A percentile compares a stretch with the other conserved stretches of the same genome.
phyloP scores from a whole-genome alignment of 169 alveolate species.

The Cyclospora cayetanensis region DNA sequence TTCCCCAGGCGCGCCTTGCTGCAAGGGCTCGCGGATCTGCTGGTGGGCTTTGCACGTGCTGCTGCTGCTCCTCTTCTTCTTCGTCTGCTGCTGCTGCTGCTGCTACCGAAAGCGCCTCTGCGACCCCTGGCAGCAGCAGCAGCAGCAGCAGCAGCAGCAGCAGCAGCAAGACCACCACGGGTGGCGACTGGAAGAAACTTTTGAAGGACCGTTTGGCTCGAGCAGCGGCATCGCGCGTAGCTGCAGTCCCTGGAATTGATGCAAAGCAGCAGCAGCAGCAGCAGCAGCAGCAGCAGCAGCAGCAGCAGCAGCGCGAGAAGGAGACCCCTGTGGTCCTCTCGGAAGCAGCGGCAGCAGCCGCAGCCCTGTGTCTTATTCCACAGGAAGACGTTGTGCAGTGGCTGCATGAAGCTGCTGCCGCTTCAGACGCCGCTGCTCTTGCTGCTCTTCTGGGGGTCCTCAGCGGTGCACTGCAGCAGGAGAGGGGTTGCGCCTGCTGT shows the following conservation, averaged over 20 bases:
- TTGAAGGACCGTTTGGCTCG: slow-evolving; percentile 29
- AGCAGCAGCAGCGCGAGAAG: background rate
- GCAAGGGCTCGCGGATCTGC: slow-evolving; percentile 9
- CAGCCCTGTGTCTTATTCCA: slow-evolving; percentile 19
- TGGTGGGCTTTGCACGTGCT: slow-evolving; percentile 31
- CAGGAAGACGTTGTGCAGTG: slow-evolving; percentile 32
- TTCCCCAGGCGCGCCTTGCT: background rate
- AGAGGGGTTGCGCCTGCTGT: slow-evolving; percentile 8
- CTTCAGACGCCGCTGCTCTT: slow-evolving; percentile 45
- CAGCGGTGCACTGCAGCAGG: slow-evolving; percentile 44
- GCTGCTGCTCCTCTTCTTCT: slow-evolving; percentile 62
- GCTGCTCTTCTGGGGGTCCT: slow-evolving; percentile 55
- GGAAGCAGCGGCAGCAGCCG: slow-evolving; percentile 18
- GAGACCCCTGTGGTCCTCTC: background rate
- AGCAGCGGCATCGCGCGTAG: slow-evolving; percentile 32
- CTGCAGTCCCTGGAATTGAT: background rate
- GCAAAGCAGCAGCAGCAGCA: slow-evolving; percentile 21
- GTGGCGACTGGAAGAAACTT: slow-evolving; percentile 19
- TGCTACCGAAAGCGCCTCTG: background rate
- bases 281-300: slow-evolving; percentile 41
- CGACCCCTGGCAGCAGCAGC: background rate
- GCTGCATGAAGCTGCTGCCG: slow-evolving; percentile 46
- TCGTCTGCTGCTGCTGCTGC: too few species aligned
- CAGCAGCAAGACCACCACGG: slow-evolving; percentile 40
- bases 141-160: slow-evolving; percentile 29